Percentiles rank a stretch among this genome's conserved stretches.
These are phyloP conservation scores for Cladosporium cucumerinum DNA, from an alignment of 2,329 filamentous ascomycete species.

Conservation along the genomic window DNA sequence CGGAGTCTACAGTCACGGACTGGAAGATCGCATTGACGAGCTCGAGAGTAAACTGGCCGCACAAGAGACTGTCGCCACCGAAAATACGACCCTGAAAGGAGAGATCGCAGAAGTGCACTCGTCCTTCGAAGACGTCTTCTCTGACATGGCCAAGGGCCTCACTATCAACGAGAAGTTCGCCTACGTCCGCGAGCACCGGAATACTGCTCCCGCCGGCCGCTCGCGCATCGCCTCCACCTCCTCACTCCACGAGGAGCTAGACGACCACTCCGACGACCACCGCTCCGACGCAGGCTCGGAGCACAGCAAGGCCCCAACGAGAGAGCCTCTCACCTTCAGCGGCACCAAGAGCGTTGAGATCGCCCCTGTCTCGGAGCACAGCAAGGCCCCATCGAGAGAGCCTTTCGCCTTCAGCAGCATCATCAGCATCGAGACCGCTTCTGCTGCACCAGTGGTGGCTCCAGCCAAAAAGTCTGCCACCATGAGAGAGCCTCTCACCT, in stretches of 20 bases:
- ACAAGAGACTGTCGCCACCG: background rate
- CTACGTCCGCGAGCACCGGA: slow-evolving; percentile 8
- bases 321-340: background rate
- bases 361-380: too few species aligned
- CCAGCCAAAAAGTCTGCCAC: background rate
- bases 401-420: background rate
- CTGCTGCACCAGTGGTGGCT: background rate
- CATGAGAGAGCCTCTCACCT: background rate
- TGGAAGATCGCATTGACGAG: background rate
- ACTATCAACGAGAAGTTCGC: slow-evolving; percentile 9
- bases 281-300: background rate
- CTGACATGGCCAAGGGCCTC: slow-evolving; percentile 10
- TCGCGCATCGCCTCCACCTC: background rate
- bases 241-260: slow-evolving; percentile 7
- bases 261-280: background rate
- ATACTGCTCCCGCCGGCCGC: background rate
- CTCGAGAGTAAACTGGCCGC: background rate
- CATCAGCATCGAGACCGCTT: background rate
- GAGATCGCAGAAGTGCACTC: background rate
- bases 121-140: background rate
- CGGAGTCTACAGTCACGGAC: background rate
- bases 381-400: background rate
- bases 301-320: background rate
- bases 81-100: background rate
- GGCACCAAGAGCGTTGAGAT: background rate